phyloP scores from a whole-genome alignment of 2,329 filamentous ascomycete genomes.

The Talaromyces sp. region DNA sequence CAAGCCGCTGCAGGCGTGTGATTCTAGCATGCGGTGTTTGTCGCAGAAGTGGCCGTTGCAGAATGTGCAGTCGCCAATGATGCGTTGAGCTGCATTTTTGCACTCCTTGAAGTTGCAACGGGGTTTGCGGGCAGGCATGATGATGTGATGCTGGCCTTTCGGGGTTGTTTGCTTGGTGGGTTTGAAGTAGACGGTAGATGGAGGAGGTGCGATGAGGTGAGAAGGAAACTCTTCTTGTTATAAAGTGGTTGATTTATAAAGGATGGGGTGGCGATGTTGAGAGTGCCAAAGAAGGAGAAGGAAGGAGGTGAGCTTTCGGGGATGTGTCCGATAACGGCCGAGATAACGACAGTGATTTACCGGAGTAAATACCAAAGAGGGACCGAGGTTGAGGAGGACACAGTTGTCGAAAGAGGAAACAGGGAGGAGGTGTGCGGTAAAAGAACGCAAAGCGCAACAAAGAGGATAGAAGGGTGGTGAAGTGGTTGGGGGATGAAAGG shows the following conservation, averaged over 20 bases:
- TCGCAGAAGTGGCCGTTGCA: conserved; percentile 92
- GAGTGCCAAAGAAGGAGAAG: conserved; percentile 3
- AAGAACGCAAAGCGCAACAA: not conserved
- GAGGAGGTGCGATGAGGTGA: too few relatives aligned
- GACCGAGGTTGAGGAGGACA: too few relatives aligned
- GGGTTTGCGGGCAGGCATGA: conserved; percentile 51
- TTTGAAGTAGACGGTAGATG: not conserved
- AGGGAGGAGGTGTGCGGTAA: not conserved
- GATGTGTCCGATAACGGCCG: conserved; percentile 12
- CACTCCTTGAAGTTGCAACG: conserved; percentile 87
- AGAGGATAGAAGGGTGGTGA: not conserved
- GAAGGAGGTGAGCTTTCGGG: conserved; percentile 11
- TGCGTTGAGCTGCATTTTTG: conserved; percentile 79
- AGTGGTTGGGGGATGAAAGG: not conserved
- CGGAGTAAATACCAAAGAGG: too few relatives aligned
- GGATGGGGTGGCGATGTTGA: conserved; percentile 7
- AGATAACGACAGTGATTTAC: conserved; percentile 7
- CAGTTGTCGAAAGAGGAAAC: too few relatives aligned
- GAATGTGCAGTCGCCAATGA: conserved; percentile 94
- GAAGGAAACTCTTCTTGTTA: not conserved
- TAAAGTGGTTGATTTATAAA: not conserved
- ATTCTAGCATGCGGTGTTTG: conserved; percentile 88
- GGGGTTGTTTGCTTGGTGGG: not conserved
- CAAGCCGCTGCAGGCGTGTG: conserved; percentile 85
- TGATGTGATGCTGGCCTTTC: too few relatives aligned